Percentiles rank a stretch among this genome's conserved stretches.
Conservation (phyloP, 768 basidiomycete genomes). For the Pleurotus salmoneostramineus region DNA sequence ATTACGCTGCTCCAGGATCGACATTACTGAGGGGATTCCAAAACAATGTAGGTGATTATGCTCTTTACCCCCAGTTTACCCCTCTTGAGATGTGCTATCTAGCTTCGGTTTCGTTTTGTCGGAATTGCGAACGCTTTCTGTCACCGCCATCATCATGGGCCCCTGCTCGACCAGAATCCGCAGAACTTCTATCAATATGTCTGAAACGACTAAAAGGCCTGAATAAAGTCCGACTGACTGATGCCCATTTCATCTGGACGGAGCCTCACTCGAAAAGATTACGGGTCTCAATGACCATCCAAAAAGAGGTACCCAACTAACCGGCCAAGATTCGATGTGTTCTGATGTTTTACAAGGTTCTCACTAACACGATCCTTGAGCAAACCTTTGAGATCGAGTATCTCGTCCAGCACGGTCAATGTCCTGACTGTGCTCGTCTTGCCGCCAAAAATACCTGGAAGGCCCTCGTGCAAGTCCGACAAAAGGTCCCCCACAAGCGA, state of each 20-base stretch:
- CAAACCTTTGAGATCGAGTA: constrained; percentile 98
- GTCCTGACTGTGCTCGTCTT: constrained; percentile 87
- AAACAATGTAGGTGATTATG: constrained; percentile 65
- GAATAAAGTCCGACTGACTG: constrained; percentile 92
- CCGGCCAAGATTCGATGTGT: neutral
- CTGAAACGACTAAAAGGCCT: constrained; percentile 93
- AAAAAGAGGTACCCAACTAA: constrained; percentile 75
- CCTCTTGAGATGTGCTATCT: constrained; percentile 8
- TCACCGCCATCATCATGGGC: constrained; percentile 89
- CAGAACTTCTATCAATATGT: constrained; percentile 92
- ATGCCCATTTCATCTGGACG: constrained; percentile 99
- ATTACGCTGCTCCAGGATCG: too few relatives aligned
- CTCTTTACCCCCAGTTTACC: constrained; percentile 1
- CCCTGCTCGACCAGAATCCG: constrained; percentile 81
- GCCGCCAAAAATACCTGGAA: constrained; percentile 99
- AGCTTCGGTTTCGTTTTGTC: constrained; percentile 90
- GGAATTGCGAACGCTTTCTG: constrained; percentile 95
- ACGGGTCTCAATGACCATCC: constrained; percentile 91
- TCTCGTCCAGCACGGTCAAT: constrained; percentile 92
- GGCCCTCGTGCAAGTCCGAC: constrained; percentile 96
- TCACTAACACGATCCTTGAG: constrained; percentile 92
- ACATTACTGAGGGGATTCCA: constrained; percentile 97
- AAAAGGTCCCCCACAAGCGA: constrained; percentile 97
- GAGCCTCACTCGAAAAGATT: constrained; percentile 96
- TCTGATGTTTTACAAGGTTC: constrained; percentile 47